Base-by-base conservation (phyloP, 2,329 filamentous ascomycete genomes). In the Biscogniauxia sp. region DNA sequence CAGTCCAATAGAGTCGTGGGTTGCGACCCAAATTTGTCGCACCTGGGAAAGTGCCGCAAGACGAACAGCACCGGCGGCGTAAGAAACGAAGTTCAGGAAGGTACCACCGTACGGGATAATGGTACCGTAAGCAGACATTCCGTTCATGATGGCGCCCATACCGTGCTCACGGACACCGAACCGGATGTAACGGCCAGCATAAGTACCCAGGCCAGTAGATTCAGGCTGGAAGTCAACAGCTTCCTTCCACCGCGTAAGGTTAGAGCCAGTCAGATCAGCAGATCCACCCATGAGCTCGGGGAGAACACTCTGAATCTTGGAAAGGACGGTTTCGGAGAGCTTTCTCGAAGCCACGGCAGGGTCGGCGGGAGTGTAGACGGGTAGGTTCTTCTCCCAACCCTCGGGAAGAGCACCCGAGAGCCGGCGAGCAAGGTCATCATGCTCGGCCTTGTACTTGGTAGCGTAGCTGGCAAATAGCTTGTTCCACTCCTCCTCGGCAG, bases 51-150 rank as follows among this genome's bases (percentile, higher is more conserved):
- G 87, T 50, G 95, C 88, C 45, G 93, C 97, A 64, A 99, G 88
- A 80, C 95, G 94, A 76, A 98, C 90, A 73, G 95, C 89, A 80
- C 95, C 95, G 68, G 95, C 93, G 70, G 92, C 94, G 78, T 99
- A 99, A 25, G 94, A 98, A 70, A 98, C 93, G 79, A 99, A 99
- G 90, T 98, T 99, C 71, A 99, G 85, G 89, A 99, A 99, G 73
- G 95, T 98, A 80, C 95, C 95, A 69, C 88, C 88, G 70, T 93
- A 96, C 70, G 95, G 95, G 75, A 99, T 89, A 75, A 97, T 84
- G 74, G 93, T 96, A 72, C 95, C 95, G 80, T 98, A 99, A 66
- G 93, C 95, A 67, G 93, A 88, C 62, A 99, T 84, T 82, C 95
- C 95, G 84, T 97, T 97, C 82, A 96, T 90, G 79, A 96, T 92